Base-by-base conservation (phyloP, 192 early-diverging fungal genomes). In the Podila clonocystis region DNA sequence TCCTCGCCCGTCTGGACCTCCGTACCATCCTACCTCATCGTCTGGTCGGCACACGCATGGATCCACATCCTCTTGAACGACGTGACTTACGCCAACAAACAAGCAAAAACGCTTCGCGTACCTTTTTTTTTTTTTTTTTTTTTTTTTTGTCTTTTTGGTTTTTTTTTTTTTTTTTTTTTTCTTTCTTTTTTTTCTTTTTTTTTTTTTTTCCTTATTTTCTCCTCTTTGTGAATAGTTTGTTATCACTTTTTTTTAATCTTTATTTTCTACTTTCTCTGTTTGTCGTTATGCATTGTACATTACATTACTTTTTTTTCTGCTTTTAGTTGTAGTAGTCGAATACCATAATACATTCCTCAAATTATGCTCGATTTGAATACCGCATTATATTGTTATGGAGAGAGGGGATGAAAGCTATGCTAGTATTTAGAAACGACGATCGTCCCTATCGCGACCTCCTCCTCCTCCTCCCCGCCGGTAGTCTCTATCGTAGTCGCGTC, bases 401-500 rank as follows among this genome's bases (percentile, higher is more conserved):
- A n/a, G n/a, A n/a, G n/a, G n/a, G n/a, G n/a, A n/a, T n/a, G n/a
- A n/a, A n/a, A n/a, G n/a, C 41, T 45, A 45, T 49, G 13, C 9
- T 58, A 70, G 45, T 68, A 69, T 70, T 67, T 73, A 80, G 36
- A 63, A 80, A 55, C 72, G 83, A 82, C 64, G 74, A 59, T 65
- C 82, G 33, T 73, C 84, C 69, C 68, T 69, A 65, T 24, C 52
- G 11, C 52, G 52, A 20, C 50, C 50, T n/a, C 50, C 50, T 8
- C 50, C 22, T 22, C 50, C 50, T 64, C 82, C 65, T 65, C 50
- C 50, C 22, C 86, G 79, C 58, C 86, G 83, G 59, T 86, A 85
- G 50, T 89, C 88, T 58, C 86, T 74, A 58, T 89, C 88, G 69
- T 85, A 82, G 34, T 87, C 85, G 62, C 76, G 71, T 63, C 80